A percentile compares a stretch with the other conserved stretches of the same genome.
phyloP scores from a whole-genome alignment of 129 eudicot genomes.

The Chrysanthemum lavandulifolium region DNA sequence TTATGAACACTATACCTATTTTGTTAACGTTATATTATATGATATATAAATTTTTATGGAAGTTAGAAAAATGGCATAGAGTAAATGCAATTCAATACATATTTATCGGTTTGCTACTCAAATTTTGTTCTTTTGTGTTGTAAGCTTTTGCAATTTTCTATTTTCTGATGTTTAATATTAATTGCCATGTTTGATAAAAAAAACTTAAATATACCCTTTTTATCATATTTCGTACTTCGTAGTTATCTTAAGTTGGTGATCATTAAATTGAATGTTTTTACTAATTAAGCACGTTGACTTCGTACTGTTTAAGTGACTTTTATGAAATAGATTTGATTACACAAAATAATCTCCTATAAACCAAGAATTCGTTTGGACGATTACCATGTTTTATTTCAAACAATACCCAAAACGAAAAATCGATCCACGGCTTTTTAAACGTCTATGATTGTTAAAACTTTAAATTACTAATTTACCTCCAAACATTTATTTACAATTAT shows the following conservation, averaged over 20 bases:
- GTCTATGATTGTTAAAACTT: no score
- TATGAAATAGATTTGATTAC: no score
- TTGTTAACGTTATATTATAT: background rate
- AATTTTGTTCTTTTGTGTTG: background rate
- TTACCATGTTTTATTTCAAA: no score
- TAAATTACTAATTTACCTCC: no score
- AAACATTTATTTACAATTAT: no score
- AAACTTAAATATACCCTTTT: no score
- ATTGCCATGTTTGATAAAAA: background rate
- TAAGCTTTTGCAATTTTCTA: background rate
- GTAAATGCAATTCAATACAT: conserved; percentile 6
- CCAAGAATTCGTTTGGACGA: no score
- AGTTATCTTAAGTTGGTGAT: background rate
- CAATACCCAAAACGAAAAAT: no score
- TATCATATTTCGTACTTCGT: background rate
- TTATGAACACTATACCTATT: background rate
- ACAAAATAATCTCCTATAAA: no score
- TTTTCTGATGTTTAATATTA: background rate
- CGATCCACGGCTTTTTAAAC: no score
- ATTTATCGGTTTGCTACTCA: conserved; percentile 8
- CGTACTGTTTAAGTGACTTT: no score
- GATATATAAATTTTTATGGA: background rate
- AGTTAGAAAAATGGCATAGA: conserved; percentile 13
- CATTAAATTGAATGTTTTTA: background rate
- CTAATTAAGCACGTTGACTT: conserved; percentile 13